Evolutionary conservation across 345 rosid genomes (phyloP).

Genomic region (Lepidium africanum): DNA sequence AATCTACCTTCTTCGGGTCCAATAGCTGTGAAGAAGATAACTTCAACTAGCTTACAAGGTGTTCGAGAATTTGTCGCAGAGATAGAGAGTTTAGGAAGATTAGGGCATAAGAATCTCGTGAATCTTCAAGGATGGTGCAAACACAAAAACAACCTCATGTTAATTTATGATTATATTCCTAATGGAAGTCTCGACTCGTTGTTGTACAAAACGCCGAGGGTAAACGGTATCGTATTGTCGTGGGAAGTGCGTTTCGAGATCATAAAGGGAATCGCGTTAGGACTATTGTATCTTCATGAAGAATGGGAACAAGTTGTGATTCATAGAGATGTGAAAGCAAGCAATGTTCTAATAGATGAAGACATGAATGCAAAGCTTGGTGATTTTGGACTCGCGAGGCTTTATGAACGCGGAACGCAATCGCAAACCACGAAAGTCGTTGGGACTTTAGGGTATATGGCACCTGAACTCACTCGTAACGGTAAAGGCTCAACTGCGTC

Average conservation of each 20-base stretch:
- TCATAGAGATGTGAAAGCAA: constrained; percentile 30
- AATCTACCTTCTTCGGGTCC: not conserved
- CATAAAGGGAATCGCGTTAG: constrained; percentile 19
- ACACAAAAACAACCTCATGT: constrained; percentile 37
- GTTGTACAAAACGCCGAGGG: not conserved
- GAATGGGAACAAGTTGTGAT: constrained; percentile 28
- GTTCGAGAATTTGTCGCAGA: constrained; percentile 50
- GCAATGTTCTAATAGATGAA: constrained; percentile 23
- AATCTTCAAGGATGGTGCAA: constrained; percentile 69
- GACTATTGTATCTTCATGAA: constrained; percentile 23
- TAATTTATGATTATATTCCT: constrained; percentile 39
- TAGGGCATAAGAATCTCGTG: constrained; percentile 51
- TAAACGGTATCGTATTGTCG: constrained; percentile 1
- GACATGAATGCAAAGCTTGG: constrained; percentile 34
- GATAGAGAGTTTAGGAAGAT: constrained; percentile 51
- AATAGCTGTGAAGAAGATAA: constrained; percentile 28
- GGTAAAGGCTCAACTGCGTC: constrained; percentile 49
- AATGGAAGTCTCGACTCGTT: constrained; percentile 24
- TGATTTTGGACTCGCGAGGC: constrained; percentile 61
- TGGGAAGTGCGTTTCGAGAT: constrained; percentile 25
- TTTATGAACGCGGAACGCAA: constrained; percentile 42
- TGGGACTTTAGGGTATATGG: constrained; percentile 64
- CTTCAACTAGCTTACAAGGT: constrained; percentile 36
- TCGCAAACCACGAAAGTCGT: constrained; percentile 42
- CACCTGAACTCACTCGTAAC: constrained; percentile 50